Evolutionary conservation across 495 filamentous ascomycete genomes (phyloP).

Genomic region (Bombardia bombarda): DNA sequence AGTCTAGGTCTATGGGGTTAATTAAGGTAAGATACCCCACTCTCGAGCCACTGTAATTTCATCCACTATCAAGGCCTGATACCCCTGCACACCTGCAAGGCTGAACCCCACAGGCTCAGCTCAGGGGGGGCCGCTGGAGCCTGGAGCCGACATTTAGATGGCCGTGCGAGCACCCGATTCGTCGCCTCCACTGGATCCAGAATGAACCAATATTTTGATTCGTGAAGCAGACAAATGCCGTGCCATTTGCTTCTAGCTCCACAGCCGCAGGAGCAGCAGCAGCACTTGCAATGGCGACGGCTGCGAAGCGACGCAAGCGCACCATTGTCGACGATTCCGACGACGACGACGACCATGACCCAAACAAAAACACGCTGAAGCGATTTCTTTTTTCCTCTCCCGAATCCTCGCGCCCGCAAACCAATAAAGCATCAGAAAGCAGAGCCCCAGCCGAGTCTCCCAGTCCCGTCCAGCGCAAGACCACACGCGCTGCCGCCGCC

Average conservation of each 20-base stretch:
- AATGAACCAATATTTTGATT: no score
- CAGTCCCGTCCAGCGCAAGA: conserved; percentile 25
- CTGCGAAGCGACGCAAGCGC: conserved; percentile 44
- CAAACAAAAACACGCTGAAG: conserved; percentile 26
- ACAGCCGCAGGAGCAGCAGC: no score
- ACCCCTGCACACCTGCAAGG: no score
- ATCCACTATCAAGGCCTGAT: no score
- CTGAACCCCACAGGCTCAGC: no score
- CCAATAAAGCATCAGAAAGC: conserved; percentile 9
- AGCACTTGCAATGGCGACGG: conserved; percentile 40
- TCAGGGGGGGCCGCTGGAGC: no score
- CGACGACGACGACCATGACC: conserved; percentile 12
- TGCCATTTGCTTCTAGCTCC: neutral
- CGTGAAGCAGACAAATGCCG: neutral
- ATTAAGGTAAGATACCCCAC: no score
- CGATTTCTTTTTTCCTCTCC: conserved; percentile 38
- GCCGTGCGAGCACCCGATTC: no score
- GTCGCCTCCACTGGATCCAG: no score
- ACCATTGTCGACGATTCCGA: conserved; percentile 25
- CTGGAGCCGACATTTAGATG: no score
- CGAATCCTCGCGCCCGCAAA: conserved; percentile 15
- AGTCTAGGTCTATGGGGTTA: no score
- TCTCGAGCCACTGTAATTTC: no score
- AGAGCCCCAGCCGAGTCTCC: conserved; percentile 17
- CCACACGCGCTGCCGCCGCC: conserved; percentile 15